phyloP scores from a whole-genome alignment of 2,329 filamentous ascomycete genomes.

The Fusarium sp. region DNA sequence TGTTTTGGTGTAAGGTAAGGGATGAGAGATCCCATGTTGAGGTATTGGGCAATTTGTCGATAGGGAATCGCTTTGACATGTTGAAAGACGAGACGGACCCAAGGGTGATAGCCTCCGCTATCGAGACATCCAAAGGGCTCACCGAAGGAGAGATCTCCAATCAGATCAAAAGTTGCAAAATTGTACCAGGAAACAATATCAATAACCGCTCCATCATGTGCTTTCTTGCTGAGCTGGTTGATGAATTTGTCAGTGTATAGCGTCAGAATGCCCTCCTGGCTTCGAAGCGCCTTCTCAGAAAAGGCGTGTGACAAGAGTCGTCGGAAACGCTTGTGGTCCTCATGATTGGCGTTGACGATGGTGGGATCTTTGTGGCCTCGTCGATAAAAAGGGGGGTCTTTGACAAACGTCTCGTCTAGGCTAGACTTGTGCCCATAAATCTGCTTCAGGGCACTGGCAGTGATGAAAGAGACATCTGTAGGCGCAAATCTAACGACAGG shows the following conservation, averaged over 20 bases:
- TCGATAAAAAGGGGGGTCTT: neutral
- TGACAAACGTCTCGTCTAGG: neutral
- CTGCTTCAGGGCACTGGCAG: neutral
- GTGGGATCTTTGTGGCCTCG: neutral
- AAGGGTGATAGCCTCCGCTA: constrained; percentile 1
- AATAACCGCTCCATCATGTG: neutral
- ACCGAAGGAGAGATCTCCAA: constrained; percentile 47
- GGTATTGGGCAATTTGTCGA: neutral
- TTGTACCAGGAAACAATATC: constrained; percentile 44
- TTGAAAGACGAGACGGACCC: neutral
- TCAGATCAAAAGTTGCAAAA: constrained; percentile 48
- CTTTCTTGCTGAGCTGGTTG: neutral
- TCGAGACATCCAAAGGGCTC: constrained; percentile 44
- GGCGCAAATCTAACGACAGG: neutral
- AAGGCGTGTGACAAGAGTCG: neutral
- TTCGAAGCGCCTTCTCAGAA: neutral
- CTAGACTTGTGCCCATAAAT: neutral
- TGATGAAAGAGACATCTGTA: neutral
- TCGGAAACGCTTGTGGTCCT: neutral
- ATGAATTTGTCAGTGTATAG: neutral
- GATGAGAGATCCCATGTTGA: neutral
- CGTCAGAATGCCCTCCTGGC: neutral
- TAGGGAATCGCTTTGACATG: neutral
- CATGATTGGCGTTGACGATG: constrained; percentile 1
- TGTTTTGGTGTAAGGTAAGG: neutral